Conservation (phyloP, 495 filamentous ascomycete species). For the Penicillium maclennaniae region DNA sequence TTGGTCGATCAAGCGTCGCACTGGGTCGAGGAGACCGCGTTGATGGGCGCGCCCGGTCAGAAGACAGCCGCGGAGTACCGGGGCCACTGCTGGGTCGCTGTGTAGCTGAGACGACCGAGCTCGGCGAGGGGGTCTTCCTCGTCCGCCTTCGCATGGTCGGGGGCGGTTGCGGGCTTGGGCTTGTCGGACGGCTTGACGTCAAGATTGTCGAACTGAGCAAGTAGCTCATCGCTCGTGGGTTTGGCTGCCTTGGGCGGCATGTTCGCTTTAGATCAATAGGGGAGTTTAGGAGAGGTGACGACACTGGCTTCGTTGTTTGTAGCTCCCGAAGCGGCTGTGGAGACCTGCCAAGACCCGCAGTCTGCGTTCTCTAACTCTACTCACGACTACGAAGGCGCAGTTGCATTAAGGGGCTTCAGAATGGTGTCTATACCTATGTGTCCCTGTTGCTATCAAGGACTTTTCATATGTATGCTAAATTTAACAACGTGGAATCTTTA, state of each 20-base stretch:
- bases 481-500: neutral
- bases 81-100: conserved; percentile 67
- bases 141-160: conserved; percentile 44
- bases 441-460: neutral
- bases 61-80: conserved; percentile 74
- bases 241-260: conserved; percentile 50
- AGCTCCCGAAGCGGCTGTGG: conserved; percentile 24
- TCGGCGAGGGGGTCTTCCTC: conserved; percentile 75
- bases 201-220: conserved; percentile 76
- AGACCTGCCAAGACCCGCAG: conserved; percentile 29
- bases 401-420: neutral
- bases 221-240: conserved; percentile 72
- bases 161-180: conserved; percentile 34
- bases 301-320: conserved; percentile 19
- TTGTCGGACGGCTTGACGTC: conserved; percentile 44
- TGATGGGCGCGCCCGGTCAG: conserved; percentile 45
- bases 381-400: neutral
- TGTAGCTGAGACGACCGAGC: conserved; percentile 70
- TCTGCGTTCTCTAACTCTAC: neutral
- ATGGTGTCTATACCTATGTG: neutral
- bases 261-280: conserved; percentile 4
- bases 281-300: conserved; percentile 33
- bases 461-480: neutral
- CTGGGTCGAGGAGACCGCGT: conserved; percentile 56
- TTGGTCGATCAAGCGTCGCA: conserved; percentile 52